Evolutionary conservation across 352 stramenopile genomes (phyloP).

Genomic region (Phytopythium sindhum): DNA sequence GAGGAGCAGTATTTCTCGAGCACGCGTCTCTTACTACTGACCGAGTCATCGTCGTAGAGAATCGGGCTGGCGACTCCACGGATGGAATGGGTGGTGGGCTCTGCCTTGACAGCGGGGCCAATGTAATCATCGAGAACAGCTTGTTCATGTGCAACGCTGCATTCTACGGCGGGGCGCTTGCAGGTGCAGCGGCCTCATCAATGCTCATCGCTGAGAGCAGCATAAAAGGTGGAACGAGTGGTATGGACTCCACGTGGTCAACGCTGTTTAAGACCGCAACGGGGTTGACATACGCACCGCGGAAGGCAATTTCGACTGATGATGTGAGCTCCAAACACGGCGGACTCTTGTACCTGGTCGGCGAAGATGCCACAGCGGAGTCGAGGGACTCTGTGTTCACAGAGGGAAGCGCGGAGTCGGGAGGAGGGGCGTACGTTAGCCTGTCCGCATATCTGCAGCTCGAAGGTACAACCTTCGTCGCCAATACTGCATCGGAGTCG

Average conservation of each 20-base stretch:
- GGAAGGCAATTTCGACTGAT: slow-evolving; percentile 8
- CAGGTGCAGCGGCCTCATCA: slow-evolving; percentile 14
- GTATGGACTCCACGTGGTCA: slow-evolving; percentile 15
- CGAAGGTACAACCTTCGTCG: slow-evolving; percentile 17
- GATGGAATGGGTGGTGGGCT: slow-evolving; percentile 30
- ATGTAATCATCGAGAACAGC: slow-evolving; percentile 15
- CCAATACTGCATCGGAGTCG: slow-evolving; percentile 41
- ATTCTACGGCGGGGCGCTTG: slow-evolving; percentile 24
- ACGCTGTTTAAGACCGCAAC: slow-evolving; percentile 17
- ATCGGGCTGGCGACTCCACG: slow-evolving; percentile 16
- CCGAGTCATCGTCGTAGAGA: slow-evolving; percentile 28
- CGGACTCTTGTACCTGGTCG: slow-evolving; percentile 33
- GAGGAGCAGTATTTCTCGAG: slow-evolving; percentile 24
- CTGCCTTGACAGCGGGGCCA: slow-evolving; percentile 8
- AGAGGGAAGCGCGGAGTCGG: slow-evolving; percentile 38
- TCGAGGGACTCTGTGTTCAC: slow-evolving; percentile 24
- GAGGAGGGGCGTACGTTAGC: slow-evolving; percentile 37
- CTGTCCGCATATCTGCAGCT: slow-evolving; percentile 22
- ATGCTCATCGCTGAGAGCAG: slow-evolving; percentile 12
- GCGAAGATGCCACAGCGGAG: slow-evolving; percentile 14
- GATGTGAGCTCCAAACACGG: slow-evolving; percentile 17
- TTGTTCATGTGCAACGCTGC: slow-evolving; percentile 34
- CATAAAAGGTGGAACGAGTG: slow-evolving; percentile 20
- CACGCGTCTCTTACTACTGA: neutral
- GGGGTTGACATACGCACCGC: slow-evolving; percentile 15